Evolutionary conservation across 768 basidiomycete genomes (phyloP).

Genomic region (Agrocybe chaxingu): DNA sequence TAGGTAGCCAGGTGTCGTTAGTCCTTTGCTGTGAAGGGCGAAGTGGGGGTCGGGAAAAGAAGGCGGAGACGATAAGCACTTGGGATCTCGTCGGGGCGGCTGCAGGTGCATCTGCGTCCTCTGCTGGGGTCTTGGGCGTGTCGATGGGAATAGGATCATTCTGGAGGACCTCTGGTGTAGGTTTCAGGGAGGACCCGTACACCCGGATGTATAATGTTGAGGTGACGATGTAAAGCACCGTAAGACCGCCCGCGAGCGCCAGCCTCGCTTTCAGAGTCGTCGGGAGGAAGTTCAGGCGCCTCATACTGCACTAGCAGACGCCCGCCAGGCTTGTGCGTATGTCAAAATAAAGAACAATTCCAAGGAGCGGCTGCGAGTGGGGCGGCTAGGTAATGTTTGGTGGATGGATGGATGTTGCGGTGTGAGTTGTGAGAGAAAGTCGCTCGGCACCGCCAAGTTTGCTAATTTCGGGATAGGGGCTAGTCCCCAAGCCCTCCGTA

Average conservation of each 20-base stretch:
- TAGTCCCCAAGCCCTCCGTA: too few relatives aligned
- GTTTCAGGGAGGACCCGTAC: conserved; percentile 3
- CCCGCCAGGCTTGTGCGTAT: too few relatives aligned
- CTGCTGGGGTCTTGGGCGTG: neutral
- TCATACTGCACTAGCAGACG: neutral
- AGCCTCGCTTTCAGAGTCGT: conserved; percentile 12
- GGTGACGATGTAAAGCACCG: conserved; percentile 11
- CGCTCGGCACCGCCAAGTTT: too few relatives aligned
- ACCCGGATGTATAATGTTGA: conserved; percentile 13
- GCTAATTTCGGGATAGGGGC: too few relatives aligned
- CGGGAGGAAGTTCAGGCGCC: conserved; percentile 10
- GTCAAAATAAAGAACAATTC: too few relatives aligned
- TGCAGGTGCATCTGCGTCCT: neutral
- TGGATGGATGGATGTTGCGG: too few relatives aligned
- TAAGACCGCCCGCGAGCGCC: conserved; percentile 14
- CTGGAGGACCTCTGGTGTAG: neutral
- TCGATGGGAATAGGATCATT: neutral
- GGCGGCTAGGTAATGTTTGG: too few relatives aligned
- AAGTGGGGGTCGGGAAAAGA: conserved; percentile 48
- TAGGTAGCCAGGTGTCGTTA: conserved; percentile 46
- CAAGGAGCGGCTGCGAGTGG: too few relatives aligned
- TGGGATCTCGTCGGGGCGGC: neutral
- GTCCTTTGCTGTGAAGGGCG: conserved; percentile 43
- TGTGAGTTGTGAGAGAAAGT: too few relatives aligned
- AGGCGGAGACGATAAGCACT: conserved; percentile 44